Conservation (phyloP, 495 filamentous ascomycete species). For the Penicillium egyptiacum region DNA sequence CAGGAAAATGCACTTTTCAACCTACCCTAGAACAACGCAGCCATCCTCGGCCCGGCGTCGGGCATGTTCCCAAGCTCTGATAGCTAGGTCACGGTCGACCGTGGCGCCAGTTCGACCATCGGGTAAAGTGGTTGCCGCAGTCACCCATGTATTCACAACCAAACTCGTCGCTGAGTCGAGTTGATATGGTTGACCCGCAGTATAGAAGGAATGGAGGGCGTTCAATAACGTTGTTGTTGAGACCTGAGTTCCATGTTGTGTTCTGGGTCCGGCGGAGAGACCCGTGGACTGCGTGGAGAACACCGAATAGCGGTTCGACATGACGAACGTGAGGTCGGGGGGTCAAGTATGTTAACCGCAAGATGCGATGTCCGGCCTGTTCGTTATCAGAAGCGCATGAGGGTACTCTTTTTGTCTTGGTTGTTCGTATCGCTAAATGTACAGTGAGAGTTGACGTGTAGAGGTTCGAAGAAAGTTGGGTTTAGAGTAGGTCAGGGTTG, state of each 20-base stretch:
- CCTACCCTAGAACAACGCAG: conserved; percentile 84
- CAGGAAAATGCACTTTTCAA: conserved; percentile 1
- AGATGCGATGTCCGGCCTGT: conserved; percentile 12
- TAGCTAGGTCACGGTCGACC: conserved; percentile 74
- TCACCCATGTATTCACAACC: conserved; percentile 94
- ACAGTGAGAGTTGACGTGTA: conserved; percentile 3
- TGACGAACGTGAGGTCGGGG: conserved; percentile 34
- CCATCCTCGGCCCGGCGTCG: conserved; percentile 92
- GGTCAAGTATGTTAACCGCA: conserved; percentile 3
- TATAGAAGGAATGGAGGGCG: conserved; percentile 84
- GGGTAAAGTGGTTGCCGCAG: conserved; percentile 62
- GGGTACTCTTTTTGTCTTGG: conserved; percentile 2
- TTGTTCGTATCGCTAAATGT: conserved; percentile 8
- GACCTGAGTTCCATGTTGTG: conserved; percentile 72
- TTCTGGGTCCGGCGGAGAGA: conserved; percentile 52
- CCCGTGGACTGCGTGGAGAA: conserved; percentile 75
- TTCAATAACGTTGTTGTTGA: conserved; percentile 92
- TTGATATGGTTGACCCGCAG: conserved; percentile 73
- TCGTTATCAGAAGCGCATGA: conserved; percentile 18
- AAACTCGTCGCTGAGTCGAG: conserved; percentile 90
- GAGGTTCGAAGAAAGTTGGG: background rate
- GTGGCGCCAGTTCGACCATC: conserved; percentile 72
- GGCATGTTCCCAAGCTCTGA: conserved; percentile 95
- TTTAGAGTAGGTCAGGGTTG: conserved; percentile 10
- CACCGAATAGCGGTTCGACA: conserved; percentile 82